Base-by-base conservation (phyloP, 2,329 filamentous ascomycete genomes). In the Paracorniculantispora psalliotae region DNA sequence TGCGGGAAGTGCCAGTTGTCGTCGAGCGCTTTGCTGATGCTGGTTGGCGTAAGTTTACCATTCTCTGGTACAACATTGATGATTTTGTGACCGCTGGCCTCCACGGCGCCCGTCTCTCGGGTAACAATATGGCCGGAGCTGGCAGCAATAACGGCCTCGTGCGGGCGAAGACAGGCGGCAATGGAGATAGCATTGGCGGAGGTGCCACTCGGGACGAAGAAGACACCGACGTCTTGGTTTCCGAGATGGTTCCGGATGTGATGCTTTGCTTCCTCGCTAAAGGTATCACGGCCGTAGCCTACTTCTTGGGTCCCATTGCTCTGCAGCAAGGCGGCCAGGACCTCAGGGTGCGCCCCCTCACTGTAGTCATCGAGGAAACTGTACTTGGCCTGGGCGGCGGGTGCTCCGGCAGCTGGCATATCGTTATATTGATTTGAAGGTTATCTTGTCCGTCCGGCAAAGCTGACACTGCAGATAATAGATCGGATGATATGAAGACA, bases 101-200 rank as follows among this genome's bases (percentile, higher is more conserved):
- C 79, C 5, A 81, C 77, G 0, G 79, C 79, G 1, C 79, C 79
- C 0, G 79, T 79, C 63, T 81, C 79, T 26, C 78, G 72, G 9
- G 72, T 74, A 5, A 79, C 76, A 33, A 81, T 80, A 49, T 81
- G 79, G 0, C 79, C 79, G 0, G 78, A 75, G 25, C 75, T 75
- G 1, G 78, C 72, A 3, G 79, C 77, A n/a, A 81, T 75, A 19
- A 81, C 78, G 1, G 79, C 78, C 59, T 81, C 79, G 56, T 79
- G 78, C 0, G 79, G 77, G 0, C 78, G 73, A 6, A 81, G 68
- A 41, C 79, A 81, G 9, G 77, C 78, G 0, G 77, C 78, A 47
- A 81, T 81, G 46, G 76, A 79, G 55, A 81, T 81, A 39, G 78
- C 73, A 57, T 81, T 81, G 33, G 79, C 79, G 0, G 78, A 78